Percentiles rank a stretch among this genome's conserved stretches.
phyloP scores from a whole-genome alignment of 306 rosid species.

The Pachyrhizus erosus region DNA sequence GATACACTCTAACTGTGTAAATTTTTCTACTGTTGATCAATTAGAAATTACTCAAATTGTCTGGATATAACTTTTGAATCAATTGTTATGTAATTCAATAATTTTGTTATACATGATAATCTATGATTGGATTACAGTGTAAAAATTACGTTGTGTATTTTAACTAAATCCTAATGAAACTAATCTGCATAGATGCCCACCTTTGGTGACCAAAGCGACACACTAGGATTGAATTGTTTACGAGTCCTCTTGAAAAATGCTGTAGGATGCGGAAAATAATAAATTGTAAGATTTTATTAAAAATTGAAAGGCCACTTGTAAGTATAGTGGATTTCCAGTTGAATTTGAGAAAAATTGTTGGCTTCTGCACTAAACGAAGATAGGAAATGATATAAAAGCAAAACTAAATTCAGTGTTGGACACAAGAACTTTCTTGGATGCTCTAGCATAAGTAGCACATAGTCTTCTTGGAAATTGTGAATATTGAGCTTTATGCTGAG shows the following conservation, averaged over 20 bases:
- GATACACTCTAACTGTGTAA: neutral
- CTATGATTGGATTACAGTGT: neutral
- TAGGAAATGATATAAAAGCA: neutral
- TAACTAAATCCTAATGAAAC: too few relatives aligned
- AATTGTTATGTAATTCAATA: neutral
- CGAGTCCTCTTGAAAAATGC: neutral
- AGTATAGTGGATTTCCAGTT: neutral
- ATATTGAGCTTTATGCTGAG: neutral
- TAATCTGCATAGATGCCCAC: too few relatives aligned
- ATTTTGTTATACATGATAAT: neutral
- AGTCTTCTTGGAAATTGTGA: neutral
- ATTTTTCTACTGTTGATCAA: neutral
- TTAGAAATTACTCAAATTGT: neutral
- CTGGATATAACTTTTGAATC: neutral
- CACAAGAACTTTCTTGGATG: slow-evolving; percentile 20
- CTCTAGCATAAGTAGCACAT: slow-evolving; percentile 12
- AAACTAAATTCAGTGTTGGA: neutral
- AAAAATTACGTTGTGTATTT: neutral
- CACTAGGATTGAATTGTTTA: neutral
- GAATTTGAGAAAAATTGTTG: slow-evolving; percentile 12
- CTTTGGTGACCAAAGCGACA: too few relatives aligned
- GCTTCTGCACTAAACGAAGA: neutral
- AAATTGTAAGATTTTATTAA: neutral
- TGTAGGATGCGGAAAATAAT: neutral
- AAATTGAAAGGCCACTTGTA: neutral